These are phyloP conservation scores for Corynascus novoguineensis DNA, from an alignment of 495 filamentous ascomycete genomes.

Conservation along the genomic window DNA sequence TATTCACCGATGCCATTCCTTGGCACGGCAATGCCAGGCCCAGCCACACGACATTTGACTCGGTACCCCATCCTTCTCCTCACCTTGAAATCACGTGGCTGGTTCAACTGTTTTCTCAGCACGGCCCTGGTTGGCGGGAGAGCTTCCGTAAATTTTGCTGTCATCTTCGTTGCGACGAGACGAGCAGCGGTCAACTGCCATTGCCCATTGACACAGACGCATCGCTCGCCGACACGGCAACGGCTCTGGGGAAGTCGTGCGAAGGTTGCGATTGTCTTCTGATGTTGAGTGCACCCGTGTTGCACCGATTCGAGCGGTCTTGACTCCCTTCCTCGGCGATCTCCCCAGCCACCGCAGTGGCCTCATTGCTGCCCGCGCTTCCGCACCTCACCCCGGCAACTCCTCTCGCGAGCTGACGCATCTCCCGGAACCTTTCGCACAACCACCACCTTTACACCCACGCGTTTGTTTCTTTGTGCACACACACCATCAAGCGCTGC, in stretches of 20 bases:
- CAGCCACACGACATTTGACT: conserved; percentile 19
- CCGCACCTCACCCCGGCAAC: background rate
- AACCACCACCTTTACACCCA: background rate
- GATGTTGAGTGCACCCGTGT: background rate
- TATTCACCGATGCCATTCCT: background rate
- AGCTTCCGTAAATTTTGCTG: conserved; percentile 25
- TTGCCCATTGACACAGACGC: conserved; percentile 31
- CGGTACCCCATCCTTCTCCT: background rate
- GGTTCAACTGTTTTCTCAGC: conserved; percentile 12
- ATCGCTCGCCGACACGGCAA: conserved; percentile 19
- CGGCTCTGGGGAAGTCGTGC: conserved; percentile 3
- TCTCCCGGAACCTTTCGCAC: conserved; percentile 3
- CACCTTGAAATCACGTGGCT: conserved; percentile 28
- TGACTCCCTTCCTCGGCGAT: background rate
- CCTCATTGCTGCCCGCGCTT: background rate
- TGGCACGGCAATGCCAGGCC: background rate
- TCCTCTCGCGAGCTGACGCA: conserved; percentile 8
- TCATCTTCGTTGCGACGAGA: conserved; percentile 29
- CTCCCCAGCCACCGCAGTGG: conserved; percentile 18
- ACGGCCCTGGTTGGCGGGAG: conserved; percentile 20
- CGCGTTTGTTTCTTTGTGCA: background rate
- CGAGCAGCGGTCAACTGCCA: conserved; percentile 9
- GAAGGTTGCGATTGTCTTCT: conserved; percentile 10
- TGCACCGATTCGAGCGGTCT: background rate
- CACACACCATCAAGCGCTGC: background rate